Conservation (phyloP, 306 rosid species). For the Lathyrus tuberosus region DNA sequence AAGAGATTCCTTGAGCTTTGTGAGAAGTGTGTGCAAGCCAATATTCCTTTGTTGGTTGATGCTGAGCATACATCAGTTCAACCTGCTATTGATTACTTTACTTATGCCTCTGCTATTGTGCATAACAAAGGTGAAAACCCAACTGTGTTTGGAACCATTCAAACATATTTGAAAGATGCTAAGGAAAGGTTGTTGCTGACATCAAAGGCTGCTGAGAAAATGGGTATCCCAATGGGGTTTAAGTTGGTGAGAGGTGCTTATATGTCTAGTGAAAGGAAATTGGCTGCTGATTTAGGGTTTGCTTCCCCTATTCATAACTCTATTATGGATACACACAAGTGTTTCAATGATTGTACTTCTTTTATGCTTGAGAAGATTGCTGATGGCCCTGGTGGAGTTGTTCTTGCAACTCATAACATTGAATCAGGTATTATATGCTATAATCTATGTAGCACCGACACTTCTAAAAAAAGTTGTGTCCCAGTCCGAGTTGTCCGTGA, state of each 20-base stretch:
- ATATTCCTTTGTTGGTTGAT: slow-evolving; percentile 66
- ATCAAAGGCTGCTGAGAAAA: slow-evolving; percentile 53
- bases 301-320: slow-evolving; percentile 75
- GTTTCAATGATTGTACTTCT: slow-evolving; percentile 72
- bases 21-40: slow-evolving; percentile 55
- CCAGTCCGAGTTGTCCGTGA: too few species aligned
- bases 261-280: slow-evolving; percentile 67
- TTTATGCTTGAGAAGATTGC: slow-evolving; percentile 70
- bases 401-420: slow-evolving; percentile 85
- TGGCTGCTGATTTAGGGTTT: slow-evolving; percentile 65
- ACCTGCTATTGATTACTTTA: slow-evolving; percentile 89
- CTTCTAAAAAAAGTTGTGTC: too few species aligned
- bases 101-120: slow-evolving; percentile 66
- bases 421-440: slow-evolving; percentile 64
- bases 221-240: slow-evolving; percentile 77
- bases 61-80: slow-evolving; percentile 85
- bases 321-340: slow-evolving; percentile 70
- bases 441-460: too few species aligned
- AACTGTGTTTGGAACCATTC: slow-evolving; percentile 68
- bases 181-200: slow-evolving; percentile 60
- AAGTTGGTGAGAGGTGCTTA: slow-evolving; percentile 94
- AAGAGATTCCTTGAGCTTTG: slow-evolving; percentile 62
- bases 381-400: slow-evolving; percentile 61
- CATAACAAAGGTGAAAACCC: slow-evolving; percentile 61
- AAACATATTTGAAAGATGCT: slow-evolving; percentile 85